Conservation (phyloP, 352 stramenopile species). For the Blastocystis sp. region DNA sequence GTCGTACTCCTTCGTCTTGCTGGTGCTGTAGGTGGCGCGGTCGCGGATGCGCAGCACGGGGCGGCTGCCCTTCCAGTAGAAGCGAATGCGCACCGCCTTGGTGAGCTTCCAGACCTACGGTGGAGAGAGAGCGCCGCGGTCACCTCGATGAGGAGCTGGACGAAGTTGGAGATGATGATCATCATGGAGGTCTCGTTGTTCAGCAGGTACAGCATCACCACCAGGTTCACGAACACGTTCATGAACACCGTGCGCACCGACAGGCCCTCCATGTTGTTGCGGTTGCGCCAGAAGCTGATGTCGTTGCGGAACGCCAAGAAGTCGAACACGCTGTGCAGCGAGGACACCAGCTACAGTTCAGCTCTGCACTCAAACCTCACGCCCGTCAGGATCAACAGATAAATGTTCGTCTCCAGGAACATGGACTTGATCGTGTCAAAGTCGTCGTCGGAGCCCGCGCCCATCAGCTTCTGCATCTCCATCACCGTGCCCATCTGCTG, state of each 20-base stretch:
- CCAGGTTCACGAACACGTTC: slow-evolving; percentile 91
- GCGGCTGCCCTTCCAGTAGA: slow-evolving; percentile 63
- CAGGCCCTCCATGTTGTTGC: slow-evolving; percentile 91
- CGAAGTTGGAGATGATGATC: slow-evolving; percentile 80
- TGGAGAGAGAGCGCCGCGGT: background rate
- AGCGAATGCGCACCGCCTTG: slow-evolving; percentile 70
- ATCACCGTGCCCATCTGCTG: slow-evolving; percentile 87
- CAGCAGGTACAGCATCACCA: slow-evolving; percentile 95
- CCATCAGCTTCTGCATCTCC: slow-evolving; percentile 85
- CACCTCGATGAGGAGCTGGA: slow-evolving; percentile 74
- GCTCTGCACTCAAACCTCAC: background rate
- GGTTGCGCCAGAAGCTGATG: slow-evolving; percentile 94
- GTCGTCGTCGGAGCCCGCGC: slow-evolving; percentile 83
- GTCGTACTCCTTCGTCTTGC: slow-evolving; percentile 79
- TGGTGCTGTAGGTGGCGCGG: slow-evolving; percentile 67
- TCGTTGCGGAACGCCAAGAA: slow-evolving; percentile 98
- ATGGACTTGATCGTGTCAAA: slow-evolving; percentile 88
- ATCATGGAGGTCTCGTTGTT: slow-evolving; percentile 93
- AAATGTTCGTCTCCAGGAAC: slow-evolving; percentile 94
- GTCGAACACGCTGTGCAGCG: slow-evolving; percentile 95
- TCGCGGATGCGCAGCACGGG: slow-evolving; percentile 66
- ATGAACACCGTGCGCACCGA: slow-evolving; percentile 87
- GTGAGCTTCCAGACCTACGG: slow-evolving; percentile 71
- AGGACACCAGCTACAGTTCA: slow-evolving; percentile 81
- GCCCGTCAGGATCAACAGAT: slow-evolving; percentile 86